phyloP scores from a whole-genome alignment of 129 eudicot species.

The Flaveria bidentis region DNA sequence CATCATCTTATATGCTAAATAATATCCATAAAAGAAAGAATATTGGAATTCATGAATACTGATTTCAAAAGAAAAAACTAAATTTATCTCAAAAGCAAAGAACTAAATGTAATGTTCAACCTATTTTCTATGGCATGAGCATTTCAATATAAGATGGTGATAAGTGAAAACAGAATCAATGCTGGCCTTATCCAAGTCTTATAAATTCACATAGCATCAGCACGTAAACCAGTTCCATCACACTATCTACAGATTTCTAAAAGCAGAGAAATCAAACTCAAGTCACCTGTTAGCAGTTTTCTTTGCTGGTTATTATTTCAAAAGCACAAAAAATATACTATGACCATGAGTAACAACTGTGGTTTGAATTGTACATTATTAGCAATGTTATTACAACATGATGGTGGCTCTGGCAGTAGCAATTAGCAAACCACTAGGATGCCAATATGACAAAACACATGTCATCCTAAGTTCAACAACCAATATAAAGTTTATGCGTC shows the following conservation, averaged over 20 bases:
- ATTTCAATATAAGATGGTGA: not conserved
- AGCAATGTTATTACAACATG: not conserved
- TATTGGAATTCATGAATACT: not conserved
- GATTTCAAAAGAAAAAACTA: not conserved
- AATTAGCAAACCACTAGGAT: constrained; percentile 6
- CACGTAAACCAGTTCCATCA: not conserved
- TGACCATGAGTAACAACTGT: constrained; percentile 7
- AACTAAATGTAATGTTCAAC: not conserved
- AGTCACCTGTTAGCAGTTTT: not conserved
- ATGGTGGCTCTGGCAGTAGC: not conserved
- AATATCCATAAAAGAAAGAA: not conserved
- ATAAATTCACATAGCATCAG: not conserved
- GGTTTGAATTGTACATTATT: not conserved
- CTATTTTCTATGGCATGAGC: not conserved
- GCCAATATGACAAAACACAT: not conserved
- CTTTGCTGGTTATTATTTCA: not conserved
- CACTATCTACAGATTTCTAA: not conserved
- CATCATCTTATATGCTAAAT: constrained; percentile 41
- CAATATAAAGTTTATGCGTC: not conserved
- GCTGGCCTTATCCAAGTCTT: not conserved
- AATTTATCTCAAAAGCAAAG: too few species aligned
- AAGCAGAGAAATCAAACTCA: not conserved
- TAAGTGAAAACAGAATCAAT: constrained; percentile 2
- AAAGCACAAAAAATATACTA: not conserved
- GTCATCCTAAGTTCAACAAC: constrained; percentile 4